Base-by-base conservation (phyloP, 2,329 filamentous ascomycete genomes). In the Diaporthe sp. region DNA sequence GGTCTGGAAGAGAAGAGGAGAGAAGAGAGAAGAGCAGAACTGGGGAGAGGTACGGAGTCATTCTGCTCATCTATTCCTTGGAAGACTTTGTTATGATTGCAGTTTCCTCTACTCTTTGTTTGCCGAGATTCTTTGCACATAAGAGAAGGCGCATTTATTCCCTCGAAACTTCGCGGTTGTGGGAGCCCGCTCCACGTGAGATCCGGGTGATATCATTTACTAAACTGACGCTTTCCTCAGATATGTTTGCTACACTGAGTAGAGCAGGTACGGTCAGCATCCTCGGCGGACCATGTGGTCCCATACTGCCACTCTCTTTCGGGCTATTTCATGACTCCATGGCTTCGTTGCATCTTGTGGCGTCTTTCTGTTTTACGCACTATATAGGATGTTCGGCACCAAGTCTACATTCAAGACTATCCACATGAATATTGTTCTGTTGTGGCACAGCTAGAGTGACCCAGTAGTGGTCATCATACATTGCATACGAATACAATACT, bases 1-100 rank as follows among this genome's bases (percentile, higher is more conserved):
- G 60, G 19, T 66, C 42, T 47, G 40, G 60, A 66, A 61, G n/a
- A 60, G 57, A 45, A 40, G 47, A 64, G 40, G 33, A 17, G 4
- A 61, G 58, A 61, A 42, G n/a, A 60, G 57, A 45, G 60, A 64
- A 64, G 40, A 47, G 25, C 5, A 61, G 58, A 61, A 42, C 35
- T 66, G 42, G 40, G 60, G 60, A 66, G 40, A 47, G 60, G 42
- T 40, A 47, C 40, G 40, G 60, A 47, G 40, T 30, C 40, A 19
- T 66, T 47, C 42, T 66, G 40, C 47, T 47, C 40, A 66, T 47
- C 25, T 33, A 33, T 66, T 47, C 19, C 60, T 47, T 66, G 17
- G 40, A 47, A 47, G 60, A 66, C 60, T 47, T 66, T 66, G 60
- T 66, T 66, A 66, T 66, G 25, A 66, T 47, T 66, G 60, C 60